Conservation (phyloP, 768 basidiomycete species). For the Termitomyces bulborhizus region DNA sequence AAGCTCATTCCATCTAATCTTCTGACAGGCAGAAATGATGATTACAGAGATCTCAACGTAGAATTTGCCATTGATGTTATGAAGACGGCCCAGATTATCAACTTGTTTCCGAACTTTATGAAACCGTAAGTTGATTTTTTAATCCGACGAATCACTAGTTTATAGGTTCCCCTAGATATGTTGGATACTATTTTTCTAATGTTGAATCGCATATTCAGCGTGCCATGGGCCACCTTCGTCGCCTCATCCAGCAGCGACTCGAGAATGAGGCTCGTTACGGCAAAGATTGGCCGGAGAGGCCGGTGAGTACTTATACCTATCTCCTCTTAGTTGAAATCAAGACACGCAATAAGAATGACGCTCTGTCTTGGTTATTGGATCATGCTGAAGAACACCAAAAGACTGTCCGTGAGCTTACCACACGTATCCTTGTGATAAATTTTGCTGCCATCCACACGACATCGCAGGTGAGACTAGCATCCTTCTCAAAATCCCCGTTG, state of each 20-base stretch:
- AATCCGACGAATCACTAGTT: too few species aligned
- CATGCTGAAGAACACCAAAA: constrained; percentile 18
- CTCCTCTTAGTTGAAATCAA: background rate
- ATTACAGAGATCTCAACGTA: constrained; percentile 30
- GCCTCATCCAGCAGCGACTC: constrained; percentile 25
- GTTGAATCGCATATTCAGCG: constrained; percentile 16
- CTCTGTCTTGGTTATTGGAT: constrained; percentile 23
- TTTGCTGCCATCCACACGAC: constrained; percentile 26
- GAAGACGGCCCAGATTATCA: constrained; percentile 23
- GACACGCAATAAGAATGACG: constrained; percentile 17
- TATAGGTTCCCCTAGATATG: constrained; percentile 7
- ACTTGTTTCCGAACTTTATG: constrained; percentile 25
- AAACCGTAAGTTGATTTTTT: background rate
- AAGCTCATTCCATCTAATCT: background rate
- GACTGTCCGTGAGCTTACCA: constrained; percentile 12
- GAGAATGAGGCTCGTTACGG: constrained; percentile 23
- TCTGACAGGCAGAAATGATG: constrained; percentile 31
- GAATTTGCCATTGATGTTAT: constrained; percentile 29
- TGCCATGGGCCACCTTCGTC: constrained; percentile 23
- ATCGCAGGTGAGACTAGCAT: constrained; percentile 13
- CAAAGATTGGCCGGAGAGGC: constrained; percentile 28
- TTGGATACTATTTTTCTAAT: constrained; percentile 16
- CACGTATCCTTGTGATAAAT: constrained; percentile 20
- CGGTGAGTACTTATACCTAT: constrained; percentile 14
- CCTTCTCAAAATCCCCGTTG: background rate